Base-by-base conservation (phyloP, 306 rosid species). In the Adenanthera pavonina region DNA sequence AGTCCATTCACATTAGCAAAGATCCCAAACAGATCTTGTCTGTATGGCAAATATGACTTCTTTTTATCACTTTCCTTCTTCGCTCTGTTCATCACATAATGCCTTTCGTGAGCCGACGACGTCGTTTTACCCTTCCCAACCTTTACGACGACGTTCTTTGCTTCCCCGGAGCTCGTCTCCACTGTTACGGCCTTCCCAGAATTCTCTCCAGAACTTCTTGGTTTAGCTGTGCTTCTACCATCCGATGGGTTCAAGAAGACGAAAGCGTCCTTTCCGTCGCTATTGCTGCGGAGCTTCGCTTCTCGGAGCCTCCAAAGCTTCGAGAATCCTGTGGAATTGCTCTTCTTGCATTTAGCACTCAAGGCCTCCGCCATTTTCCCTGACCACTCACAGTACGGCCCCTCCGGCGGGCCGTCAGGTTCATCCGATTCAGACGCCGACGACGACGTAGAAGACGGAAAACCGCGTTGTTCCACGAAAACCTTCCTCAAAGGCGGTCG, bases 21-120 rank as follows among this genome's bases (percentile, higher is more conserved):
- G 72, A 93, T 78, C 0, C 96, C 96, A 69, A 93, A 77, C 38
- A 92, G 68, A 17, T 48, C 85, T 5, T 73, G 87, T 74, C 80
- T 79, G 68, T 92, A 92, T 8, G 97, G 94, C 81, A 93, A 78
- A 66, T 87, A 93, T 11, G 94, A 88, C 62, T 73, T 82, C n/a
- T 86, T 89, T 64, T 79, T 91, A 2, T 61, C 84, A 17, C 20
- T 86, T 13, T 87, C 92, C 48, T 14, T 89, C 78, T 74, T 84
- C 36, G 80, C 90, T 79, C 84, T 87, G 35, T 83, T 87, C 77
- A 51, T 80, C 71, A 88, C 62, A 75, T 91, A 90, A 19, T 81
- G 84, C 52, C 70, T 88, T 76, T 88, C 90, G 78, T 91, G 96
- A 19, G 86, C 85, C 8, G 88, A 85, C 87, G 91, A 60, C 78